A percentile compares a stretch with the other conserved stretches of the same genome.
phyloP scores from a whole-genome alignment of 208 protist species.

The Leishmania turanica region DNA sequence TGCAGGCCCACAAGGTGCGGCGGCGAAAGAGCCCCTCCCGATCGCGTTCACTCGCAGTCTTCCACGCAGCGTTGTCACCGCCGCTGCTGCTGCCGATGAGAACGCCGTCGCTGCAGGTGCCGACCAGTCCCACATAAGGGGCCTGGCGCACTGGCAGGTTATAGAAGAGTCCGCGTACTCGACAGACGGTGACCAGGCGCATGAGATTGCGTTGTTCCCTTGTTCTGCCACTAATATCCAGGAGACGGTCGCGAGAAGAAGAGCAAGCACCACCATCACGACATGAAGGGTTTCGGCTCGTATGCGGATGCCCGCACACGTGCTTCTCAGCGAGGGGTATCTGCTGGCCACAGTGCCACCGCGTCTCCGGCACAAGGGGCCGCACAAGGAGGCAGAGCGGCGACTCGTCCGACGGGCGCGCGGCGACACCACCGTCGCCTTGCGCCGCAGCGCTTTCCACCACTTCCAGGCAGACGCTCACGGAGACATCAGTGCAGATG shows the following conservation, averaged over 20 bases:
- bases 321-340: neutral
- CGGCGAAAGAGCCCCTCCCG: neutral
- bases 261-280: neutral
- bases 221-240: neutral
- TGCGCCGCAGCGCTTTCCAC: neutral
- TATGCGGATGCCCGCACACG: neutral
- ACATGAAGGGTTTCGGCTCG: neutral
- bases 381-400: neutral
- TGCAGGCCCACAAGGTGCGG: neutral
- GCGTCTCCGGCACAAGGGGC: conserved; percentile 7
- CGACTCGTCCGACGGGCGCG: neutral
- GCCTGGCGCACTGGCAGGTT: conserved; percentile 48
- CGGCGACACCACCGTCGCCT: neutral
- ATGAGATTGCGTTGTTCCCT: neutral
- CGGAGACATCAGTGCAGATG: conserved; percentile 19
- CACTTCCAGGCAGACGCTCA: conserved; percentile 10
- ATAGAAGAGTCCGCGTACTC: conserved; percentile 43
- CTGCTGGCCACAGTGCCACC: conserved; percentile 21
- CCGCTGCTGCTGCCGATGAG: neutral
- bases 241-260: neutral
- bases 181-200: conserved; percentile 24
- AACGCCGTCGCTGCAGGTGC: neutral
- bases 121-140: conserved; percentile 7
- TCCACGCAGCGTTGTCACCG: neutral
- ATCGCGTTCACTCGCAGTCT: neutral